These are phyloP conservation scores for Arachnomyces sp. DNA, from an alignment of 2,329 filamentous ascomycete genomes.

Conservation along the genomic window DNA sequence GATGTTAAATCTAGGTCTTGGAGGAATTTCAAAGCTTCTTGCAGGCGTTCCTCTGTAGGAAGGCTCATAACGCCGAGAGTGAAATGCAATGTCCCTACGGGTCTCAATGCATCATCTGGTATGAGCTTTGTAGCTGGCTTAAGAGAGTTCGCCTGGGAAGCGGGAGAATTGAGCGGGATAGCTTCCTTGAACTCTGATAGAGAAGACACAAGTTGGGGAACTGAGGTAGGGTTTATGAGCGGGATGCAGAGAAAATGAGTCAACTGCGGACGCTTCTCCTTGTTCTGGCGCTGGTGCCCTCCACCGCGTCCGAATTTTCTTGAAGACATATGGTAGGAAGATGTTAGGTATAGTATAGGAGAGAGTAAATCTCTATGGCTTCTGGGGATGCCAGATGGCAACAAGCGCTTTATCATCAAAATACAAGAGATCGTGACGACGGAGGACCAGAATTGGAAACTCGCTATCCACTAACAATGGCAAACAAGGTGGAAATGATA, in stretches of 20 bases:
- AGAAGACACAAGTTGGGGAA: slow-evolving; percentile 57
- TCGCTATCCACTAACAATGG: no score
- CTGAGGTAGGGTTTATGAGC: slow-evolving; percentile 55
- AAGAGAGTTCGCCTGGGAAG: slow-evolving; percentile 17
- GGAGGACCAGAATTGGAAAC: no score
- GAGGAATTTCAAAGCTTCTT: slow-evolving; percentile 41
- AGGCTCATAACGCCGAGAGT: slow-evolving; percentile 84
- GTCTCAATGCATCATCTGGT: slow-evolving; percentile 62
- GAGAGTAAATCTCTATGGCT: no score
- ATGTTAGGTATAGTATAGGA: no score
- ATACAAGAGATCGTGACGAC: no score
- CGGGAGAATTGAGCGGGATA: slow-evolving; percentile 28
- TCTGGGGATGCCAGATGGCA: no score
- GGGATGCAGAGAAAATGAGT: slow-evolving; percentile 47
- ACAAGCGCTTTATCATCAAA: no score
- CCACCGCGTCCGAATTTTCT: slow-evolving; percentile 4
- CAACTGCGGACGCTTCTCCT: slow-evolving; percentile 24
- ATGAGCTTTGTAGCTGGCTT: slow-evolving; percentile 40
- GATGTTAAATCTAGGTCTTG: slow-evolving; percentile 36
- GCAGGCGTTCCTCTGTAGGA: slow-evolving; percentile 41
- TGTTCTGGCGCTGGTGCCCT: slow-evolving; percentile 10
- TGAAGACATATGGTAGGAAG: background rate
- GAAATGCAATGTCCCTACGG: slow-evolving; percentile 72
- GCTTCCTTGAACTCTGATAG: slow-evolving; percentile 56
- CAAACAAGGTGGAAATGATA: no score